Evolutionary conservation across 2,329 filamentous ascomycete species (phyloP).

Genomic region (Pestalotiopsis fici): DNA sequence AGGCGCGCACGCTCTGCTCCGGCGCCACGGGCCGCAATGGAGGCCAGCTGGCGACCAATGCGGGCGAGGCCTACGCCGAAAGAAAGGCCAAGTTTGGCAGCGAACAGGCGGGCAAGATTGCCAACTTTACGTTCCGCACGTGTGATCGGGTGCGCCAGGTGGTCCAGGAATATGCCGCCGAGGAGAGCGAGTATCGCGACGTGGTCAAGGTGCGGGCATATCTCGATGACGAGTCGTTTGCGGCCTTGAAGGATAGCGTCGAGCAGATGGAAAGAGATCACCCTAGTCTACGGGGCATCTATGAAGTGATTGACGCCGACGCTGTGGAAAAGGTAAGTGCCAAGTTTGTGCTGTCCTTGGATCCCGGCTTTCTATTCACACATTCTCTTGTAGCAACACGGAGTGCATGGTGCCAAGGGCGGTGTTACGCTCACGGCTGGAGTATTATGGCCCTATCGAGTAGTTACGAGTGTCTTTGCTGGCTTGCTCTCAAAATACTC

Average conservation of each 20-base stretch:
- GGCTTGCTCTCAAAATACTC: not conserved
- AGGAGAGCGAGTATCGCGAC: not conserved
- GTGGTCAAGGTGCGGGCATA: not conserved
- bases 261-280: not conserved
- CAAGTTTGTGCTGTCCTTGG: not conserved
- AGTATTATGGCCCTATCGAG: not conserved
- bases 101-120: not conserved
- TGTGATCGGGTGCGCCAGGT: not conserved
- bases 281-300: not conserved
- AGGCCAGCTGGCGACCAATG: not conserved
- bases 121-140: not conserved
- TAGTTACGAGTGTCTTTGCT: not conserved
- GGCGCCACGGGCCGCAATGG: not conserved
- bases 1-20: not conserved
- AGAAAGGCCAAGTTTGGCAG: not conserved
- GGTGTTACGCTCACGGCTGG: not conserved
- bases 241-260: not conserved
- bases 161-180: not conserved
- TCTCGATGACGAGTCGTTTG: not conserved
- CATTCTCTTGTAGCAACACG: not conserved
- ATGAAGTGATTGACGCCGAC: not conserved
- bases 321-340: not conserved
- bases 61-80: not conserved
- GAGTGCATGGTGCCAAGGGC: not conserved
- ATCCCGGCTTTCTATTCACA: not conserved